phyloP scores from a whole-genome alignment of 176 grass and related monocot genomes.

The Phoenix roebelenii region DNA sequence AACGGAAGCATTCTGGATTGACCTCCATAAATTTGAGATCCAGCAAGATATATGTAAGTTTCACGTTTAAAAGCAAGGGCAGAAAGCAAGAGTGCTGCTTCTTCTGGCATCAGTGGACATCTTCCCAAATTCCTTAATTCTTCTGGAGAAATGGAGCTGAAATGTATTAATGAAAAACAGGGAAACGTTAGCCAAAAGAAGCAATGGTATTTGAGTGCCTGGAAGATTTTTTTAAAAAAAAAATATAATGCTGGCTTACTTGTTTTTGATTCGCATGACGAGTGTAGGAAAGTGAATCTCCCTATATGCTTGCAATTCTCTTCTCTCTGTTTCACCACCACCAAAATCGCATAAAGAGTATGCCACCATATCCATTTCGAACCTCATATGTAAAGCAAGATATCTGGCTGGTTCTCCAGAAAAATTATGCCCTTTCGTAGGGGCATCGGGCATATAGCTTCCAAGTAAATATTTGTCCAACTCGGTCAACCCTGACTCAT shows the following conservation, averaged over 20 bases:
- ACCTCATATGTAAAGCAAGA: conserved; percentile 88
- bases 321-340: conserved; percentile 60
- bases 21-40: conserved; percentile 81
- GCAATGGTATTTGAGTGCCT: not conserved
- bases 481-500: conserved; percentile 43
- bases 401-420: conserved; percentile 34
- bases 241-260: conserved; percentile 18
- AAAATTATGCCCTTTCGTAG: not conserved
- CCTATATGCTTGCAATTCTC: conserved; percentile 67
- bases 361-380: conserved; percentile 96
- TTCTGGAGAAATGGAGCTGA: conserved; percentile 60
- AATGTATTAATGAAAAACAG: not conserved
- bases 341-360: conserved; percentile 96
- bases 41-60: conserved; percentile 85
- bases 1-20: conserved; percentile 53
- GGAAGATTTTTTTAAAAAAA: not conserved
- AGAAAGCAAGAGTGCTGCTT: conserved; percentile 63
- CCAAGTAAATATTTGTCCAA: conserved; percentile 77
- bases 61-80: conserved; percentile 57
- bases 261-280: conserved; percentile 43
- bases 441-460: conserved; percentile 22
- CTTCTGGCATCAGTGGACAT: conserved; percentile 88
- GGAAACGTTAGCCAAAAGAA: not conserved
- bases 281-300: conserved; percentile 77
- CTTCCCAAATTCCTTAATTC: conserved; percentile 63